phyloP scores from a whole-genome alignment of 2,329 filamentous ascomycete genomes.

The Chaetomium olivaceum region DNA sequence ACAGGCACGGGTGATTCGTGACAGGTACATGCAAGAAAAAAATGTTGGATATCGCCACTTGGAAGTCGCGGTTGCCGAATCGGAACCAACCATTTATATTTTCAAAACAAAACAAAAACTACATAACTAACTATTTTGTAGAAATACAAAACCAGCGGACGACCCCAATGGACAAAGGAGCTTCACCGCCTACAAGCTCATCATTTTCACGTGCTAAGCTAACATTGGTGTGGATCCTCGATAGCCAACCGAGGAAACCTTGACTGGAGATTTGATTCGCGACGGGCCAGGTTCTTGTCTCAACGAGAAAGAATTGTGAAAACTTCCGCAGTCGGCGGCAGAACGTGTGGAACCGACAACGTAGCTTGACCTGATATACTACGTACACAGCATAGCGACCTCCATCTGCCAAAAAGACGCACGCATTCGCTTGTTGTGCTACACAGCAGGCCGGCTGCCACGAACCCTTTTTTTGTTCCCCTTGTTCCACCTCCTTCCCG shows the following conservation, averaged over 20 bases:
- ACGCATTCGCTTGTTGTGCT: slow-evolving; percentile 7
- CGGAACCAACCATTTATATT: background rate
- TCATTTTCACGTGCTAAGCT: slow-evolving; percentile 26
- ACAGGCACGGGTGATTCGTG: no score
- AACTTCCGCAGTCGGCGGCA: background rate
- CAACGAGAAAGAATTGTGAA: slow-evolving; percentile 24
- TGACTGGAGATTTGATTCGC: slow-evolving; percentile 28
- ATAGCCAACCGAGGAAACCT: slow-evolving; percentile 12
- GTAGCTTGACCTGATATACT: background rate
- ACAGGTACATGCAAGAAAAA: background rate
- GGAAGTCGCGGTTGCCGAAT: background rate
- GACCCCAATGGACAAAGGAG: background rate
- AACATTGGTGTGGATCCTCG: slow-evolving; percentile 12
- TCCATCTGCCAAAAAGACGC: background rate
- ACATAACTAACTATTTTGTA: no score
- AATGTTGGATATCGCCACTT: background rate
- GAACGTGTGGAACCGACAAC: slow-evolving; percentile 1
- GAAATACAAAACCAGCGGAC: no score
- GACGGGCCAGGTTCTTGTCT: slow-evolving; percentile 12
- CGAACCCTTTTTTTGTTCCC: background rate
- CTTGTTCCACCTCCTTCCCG: background rate
- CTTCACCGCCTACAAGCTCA: slow-evolving; percentile 11
- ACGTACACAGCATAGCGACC: background rate
- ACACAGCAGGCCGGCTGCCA: background rate
- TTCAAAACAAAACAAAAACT: background rate